Base-by-base conservation (phyloP, 2,329 filamentous ascomycete species). In the Aaosphaeria arxii region DNA sequence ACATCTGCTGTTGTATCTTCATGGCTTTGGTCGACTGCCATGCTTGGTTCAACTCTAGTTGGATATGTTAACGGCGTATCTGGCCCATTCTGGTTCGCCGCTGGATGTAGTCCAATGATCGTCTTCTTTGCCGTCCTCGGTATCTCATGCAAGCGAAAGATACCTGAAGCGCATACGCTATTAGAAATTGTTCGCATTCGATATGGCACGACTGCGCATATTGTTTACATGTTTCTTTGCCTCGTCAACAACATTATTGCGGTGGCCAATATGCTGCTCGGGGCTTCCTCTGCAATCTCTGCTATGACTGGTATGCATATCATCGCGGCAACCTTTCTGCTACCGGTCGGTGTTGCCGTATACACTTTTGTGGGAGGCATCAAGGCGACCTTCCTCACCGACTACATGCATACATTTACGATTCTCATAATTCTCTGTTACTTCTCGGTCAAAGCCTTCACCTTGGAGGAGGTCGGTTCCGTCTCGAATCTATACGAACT, bases 41-140 rank as follows among this genome's bases (percentile, higher is more conserved):
- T 81, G 53, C 64, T 81, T 0, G 77, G 77, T 0, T 76, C 75
- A 7, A 72, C 72, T 0, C 66, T 79, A 3, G 76, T 81, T 0
- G 78, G 78, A 1, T 81, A 82, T 33, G 72, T 73, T 43, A 80
- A 79, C 55, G 80, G 80, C 0, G 67, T 82, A 1, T 75, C 78
- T 1, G 78, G 78, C 0, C 79, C 79, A 0, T 81, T 83, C 46
- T 83, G 79, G 79, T 83, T 55, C 40, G 58, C 78, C 3, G 78
- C 78, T 41, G 80, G 79, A 1, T 79, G 76, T 43, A 78, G 74
- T 7, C 76, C 77, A 0, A 80, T 80, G 76, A 81, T 82, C 40
- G 76, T 79, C 0, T 79, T 82, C 58, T 81, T 82, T 43, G 71
- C 79, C 0, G 52, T 80, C 0, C 61, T 80, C 1, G 77, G 76